Conservation (phyloP, 2,329 filamentous ascomycete genomes). For the Curvularia eragrostidis region DNA sequence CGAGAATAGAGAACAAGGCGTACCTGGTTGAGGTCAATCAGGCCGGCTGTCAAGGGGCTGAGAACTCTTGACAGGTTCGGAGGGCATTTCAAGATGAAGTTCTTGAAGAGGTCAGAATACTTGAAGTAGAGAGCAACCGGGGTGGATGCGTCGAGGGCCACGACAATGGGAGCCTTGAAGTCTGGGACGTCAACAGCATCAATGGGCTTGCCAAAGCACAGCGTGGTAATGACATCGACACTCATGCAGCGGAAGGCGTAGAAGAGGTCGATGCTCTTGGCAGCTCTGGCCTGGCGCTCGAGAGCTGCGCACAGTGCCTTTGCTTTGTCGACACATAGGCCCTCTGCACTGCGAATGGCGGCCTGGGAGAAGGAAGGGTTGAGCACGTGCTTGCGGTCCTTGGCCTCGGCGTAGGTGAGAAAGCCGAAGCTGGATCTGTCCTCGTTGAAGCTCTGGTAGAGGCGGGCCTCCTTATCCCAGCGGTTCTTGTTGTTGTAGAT, state of each 20-base stretch:
- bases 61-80: conserved; percentile 47
- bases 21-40: conserved; percentile 50
- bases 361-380: conserved; percentile 52
- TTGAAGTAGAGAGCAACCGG: conserved; percentile 50
- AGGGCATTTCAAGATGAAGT: conserved; percentile 48
- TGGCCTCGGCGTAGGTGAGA: conserved; percentile 50
- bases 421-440: conserved; percentile 54
- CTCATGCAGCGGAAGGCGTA: conserved; percentile 33
- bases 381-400: conserved; percentile 53
- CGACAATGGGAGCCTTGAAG: conserved; percentile 53
- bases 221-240: conserved; percentile 40
- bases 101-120: conserved; percentile 49
- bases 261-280: conserved; percentile 31
- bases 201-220: conserved; percentile 53
- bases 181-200: conserved; percentile 49
- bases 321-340: conserved; percentile 48
- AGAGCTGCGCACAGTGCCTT: conserved; percentile 44
- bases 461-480: conserved; percentile 52
- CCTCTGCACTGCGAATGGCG: conserved; percentile 48
- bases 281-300: conserved; percentile 28
- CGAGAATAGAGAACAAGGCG: background rate
- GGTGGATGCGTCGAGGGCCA: conserved; percentile 51
- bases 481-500: conserved; percentile 53
- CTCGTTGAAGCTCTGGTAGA: conserved; percentile 53
- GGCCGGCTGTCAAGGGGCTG: conserved; percentile 46